Evolutionary conservation across 768 basidiomycete genomes (phyloP).

Genomic region (Boletus insuetus): DNA sequence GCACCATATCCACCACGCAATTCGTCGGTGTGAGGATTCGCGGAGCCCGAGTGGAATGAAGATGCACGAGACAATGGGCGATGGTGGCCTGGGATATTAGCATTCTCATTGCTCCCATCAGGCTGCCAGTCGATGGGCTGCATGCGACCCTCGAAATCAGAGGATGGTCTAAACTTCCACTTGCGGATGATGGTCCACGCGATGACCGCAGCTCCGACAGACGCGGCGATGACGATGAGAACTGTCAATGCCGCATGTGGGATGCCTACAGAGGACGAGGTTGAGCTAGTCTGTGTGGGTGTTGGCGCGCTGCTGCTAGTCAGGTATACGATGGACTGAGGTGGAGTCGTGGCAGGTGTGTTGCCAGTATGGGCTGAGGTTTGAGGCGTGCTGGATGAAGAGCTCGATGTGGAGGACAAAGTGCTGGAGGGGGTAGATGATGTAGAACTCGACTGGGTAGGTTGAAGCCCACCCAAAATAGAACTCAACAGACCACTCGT

Average conservation of each 20-base stretch:
- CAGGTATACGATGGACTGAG: constrained; percentile 51
- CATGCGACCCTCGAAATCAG: constrained; percentile 79
- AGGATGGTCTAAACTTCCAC: constrained; percentile 83
- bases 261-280: constrained; percentile 36
- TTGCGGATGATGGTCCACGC: constrained; percentile 91
- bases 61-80: constrained; percentile 57
- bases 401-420: constrained; percentile 15
- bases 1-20: constrained; percentile 29
- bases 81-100: constrained; percentile 44
- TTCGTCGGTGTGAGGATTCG: constrained; percentile 35
- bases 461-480: constrained; percentile 9
- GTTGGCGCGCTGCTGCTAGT: constrained; percentile 18
- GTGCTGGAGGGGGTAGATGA: constrained; percentile 18
- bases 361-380: constrained; percentile 15
- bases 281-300: constrained; percentile 20
- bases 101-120: constrained; percentile 43
- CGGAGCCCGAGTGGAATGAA: constrained; percentile 61
- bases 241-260: constrained; percentile 49
- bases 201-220: constrained; percentile 64
- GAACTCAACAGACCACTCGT: constrained; percentile 6
- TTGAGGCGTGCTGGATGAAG: constrained; percentile 13
- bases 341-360: constrained; percentile 36
- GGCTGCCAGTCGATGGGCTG: constrained; percentile 89
- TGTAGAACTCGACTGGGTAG: constrained; percentile 17
- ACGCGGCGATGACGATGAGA: constrained; percentile 68